Evolutionary conservation across 306 rosid genomes (phyloP).

Genomic region (Glycyrrhiza uralensis): DNA sequence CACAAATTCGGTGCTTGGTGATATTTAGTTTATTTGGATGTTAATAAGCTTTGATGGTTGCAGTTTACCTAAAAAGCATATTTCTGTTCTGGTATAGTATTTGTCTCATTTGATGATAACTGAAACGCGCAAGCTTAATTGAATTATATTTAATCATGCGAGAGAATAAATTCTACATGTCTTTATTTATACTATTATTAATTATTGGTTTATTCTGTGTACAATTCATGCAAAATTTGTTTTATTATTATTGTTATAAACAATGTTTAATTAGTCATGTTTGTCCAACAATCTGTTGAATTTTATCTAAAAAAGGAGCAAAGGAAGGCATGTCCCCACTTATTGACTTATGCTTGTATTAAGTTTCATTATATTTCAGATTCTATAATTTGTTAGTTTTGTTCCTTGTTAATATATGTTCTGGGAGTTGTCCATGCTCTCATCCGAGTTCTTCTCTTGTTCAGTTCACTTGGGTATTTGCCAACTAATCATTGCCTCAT

Average conservation of each 20-base stretch:
- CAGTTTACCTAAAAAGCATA: conserved; percentile 13
- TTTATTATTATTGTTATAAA: not conserved
- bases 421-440: not conserved
- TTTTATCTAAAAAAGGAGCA: not conserved
- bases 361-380: not conserved
- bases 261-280: not conserved
- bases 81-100: not conserved
- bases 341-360: conserved; percentile 5
- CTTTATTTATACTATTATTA: not conserved
- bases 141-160: not conserved
- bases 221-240: not conserved
- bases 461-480: conserved; percentile 16
- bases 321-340: conserved; percentile 16
- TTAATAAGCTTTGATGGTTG: not conserved
- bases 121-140: not conserved
- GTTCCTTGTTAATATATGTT: conserved; percentile 6
- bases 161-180: conserved; percentile 8
- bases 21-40: not conserved
- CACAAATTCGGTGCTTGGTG: conserved; percentile 1
- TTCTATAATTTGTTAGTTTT: conserved; percentile 16
- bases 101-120: conserved; percentile 19
- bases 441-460: not conserved
- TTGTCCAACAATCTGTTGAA: not conserved
- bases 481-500: conserved; percentile 32
- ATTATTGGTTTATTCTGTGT: not conserved